These are phyloP conservation scores for Elasticomyces elasticus DNA, from an alignment of 495 filamentous ascomycete genomes.

Conservation along the genomic window DNA sequence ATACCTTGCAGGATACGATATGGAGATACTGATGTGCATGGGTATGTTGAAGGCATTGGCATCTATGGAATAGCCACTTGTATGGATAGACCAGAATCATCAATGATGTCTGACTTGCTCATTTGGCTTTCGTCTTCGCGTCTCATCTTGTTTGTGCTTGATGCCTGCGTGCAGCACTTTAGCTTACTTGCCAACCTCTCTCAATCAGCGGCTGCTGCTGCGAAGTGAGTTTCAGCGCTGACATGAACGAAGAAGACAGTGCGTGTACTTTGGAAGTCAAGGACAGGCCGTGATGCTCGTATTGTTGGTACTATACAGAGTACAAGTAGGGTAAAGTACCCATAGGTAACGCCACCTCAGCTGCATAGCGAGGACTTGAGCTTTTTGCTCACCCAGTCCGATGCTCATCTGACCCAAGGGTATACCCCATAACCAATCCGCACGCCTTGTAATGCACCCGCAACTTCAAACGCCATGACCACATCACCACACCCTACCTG, in stretches of 20 bases:
- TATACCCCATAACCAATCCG: not conserved
- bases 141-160: not conserved
- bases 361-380: not conserved
- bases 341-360: no score
- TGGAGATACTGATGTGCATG: not conserved
- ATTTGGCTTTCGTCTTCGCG: not conserved
- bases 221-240: no score
- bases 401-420: not conserved
- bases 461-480: not conserved
- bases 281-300: no score
- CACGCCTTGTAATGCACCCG: not conserved
- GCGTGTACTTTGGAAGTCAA: no score
- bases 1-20: not conserved
- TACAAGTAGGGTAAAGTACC: no score
- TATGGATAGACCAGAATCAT: not conserved
- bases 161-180: no score
- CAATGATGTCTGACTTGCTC: not conserved
- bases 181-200: no score
- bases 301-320: no score
- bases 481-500: constrained; percentile 42
- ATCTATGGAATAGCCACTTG: not conserved
- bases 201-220: no score
- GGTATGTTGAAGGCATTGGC: not conserved
- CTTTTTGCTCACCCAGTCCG: not conserved
- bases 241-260: no score